Evolutionary conservation across 495 filamentous ascomycete species (phyloP), one percentile per base, ranked within the genome.

Genomic region (Staphylotrichum tortipilum): DNA sequence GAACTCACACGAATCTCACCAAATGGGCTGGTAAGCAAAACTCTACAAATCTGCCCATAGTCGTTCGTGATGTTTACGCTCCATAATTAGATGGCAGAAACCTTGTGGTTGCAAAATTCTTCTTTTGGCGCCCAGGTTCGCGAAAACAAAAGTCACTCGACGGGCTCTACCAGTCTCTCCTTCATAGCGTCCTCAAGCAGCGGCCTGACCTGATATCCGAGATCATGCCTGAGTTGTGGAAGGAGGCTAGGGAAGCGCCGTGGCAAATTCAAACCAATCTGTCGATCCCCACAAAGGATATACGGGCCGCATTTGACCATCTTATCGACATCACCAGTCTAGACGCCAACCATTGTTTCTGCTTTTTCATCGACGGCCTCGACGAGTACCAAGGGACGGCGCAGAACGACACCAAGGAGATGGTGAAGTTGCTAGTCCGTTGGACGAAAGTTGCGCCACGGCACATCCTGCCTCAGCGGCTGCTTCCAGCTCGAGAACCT

Each of bases 371-470:
- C 23, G 44, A 52, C 50, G 66, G 65, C 0, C 53, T 74, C 2
- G 68, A 72, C 38, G 68, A 75, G 46, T 68, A 58, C 39, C 46
- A 62, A 7, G 66, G 53, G 6, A 33, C 29, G 2, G 11, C n/a
- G 1, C 30, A 14, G 3, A 11, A 10, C 1, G 45, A 54, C 22
- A 15, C 42, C 22, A 52, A 30, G 15, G 31, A 24, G 7, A n/a
- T 58, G 33, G 43, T 49, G 9, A 19, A 52, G 6, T 17, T 54
- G 0, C 33, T 59, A 1, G 23, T 19, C 28, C 18, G 26, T 8
- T 57, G 46, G 54, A 49, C 45, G 0, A 8, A 23, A 54, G 9
- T 29, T 59, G 11, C 17, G 2, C 50, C 39, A 29, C 8, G 38
- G 0, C 44, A 63, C 39, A 68, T 45, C 52, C 70, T 9, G 37